Percentiles rank a stretch among this genome's conserved stretches.
These are phyloP conservation scores for Alloascoidea africana DNA, from an alignment of 805 yeast species.

Conservation along the genomic window DNA sequence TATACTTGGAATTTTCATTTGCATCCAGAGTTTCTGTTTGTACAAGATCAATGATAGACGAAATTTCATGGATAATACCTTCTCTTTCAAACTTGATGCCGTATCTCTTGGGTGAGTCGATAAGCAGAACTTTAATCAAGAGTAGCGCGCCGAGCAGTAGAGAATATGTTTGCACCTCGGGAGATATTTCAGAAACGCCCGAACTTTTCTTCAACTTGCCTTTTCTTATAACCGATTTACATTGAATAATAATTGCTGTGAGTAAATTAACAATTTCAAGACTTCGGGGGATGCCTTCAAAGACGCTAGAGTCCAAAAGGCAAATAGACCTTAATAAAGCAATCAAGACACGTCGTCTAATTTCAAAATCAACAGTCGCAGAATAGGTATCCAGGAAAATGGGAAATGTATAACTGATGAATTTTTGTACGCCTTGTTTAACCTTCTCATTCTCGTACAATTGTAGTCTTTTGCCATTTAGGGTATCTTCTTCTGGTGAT, in stretches of 20 bases:
- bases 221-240: neutral
- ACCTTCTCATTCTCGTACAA: neutral
- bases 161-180: slow-evolving; percentile 7
- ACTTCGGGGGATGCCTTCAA: slow-evolving; percentile 9
- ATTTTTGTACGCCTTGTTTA: slow-evolving; percentile 9
- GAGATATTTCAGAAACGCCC: neutral
- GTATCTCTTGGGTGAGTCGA: slow-evolving; percentile 27
- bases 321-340: slow-evolving; percentile 36
- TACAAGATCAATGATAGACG: slow-evolving; percentile 16
- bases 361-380: slow-evolving; percentile 53
- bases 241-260: neutral
- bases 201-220: slow-evolving; percentile 1
- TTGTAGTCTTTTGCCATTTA: neutral
- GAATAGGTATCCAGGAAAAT: slow-evolving; percentile 49
- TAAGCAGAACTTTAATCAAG: slow-evolving; percentile 28
- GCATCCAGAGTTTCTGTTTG: slow-evolving; percentile 4
- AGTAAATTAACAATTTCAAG: slow-evolving; percentile 14
- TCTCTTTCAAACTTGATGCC: slow-evolving; percentile 45
- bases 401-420: slow-evolving; percentile 33
- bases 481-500: neutral
- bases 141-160: slow-evolving; percentile 36
- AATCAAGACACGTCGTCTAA: slow-evolving; percentile 41
- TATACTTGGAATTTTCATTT: too few relatives aligned
- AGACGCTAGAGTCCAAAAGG: slow-evolving; percentile 17
- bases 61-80: slow-evolving; percentile 47